A percentile compares a stretch with the other conserved stretches of the same genome.
Conservation (phyloP, 2,329 filamentous ascomycete genomes). For the Trichoderma guizhouense region DNA sequence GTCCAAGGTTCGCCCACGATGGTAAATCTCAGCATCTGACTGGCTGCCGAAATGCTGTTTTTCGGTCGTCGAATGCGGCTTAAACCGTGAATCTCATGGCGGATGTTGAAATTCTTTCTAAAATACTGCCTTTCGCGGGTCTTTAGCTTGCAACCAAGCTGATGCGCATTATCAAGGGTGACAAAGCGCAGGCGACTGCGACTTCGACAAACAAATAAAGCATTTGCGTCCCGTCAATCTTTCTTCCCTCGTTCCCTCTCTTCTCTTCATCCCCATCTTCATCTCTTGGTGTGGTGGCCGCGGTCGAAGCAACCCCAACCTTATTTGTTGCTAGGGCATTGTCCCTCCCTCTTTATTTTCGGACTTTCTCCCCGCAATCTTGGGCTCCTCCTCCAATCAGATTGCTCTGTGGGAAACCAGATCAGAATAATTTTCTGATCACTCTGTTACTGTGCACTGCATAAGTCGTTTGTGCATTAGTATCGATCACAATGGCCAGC, state of each 20-base stretch:
- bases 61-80: constrained; percentile 21
- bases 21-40: constrained; percentile 17
- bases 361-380: background rate
- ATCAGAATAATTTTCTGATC: background rate
- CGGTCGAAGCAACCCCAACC: background rate
- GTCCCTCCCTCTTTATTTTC: background rate
- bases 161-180: background rate
- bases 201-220: constrained; percentile 11
- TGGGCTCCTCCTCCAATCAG: background rate
- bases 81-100: constrained; percentile 16
- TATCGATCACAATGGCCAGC: background rate
- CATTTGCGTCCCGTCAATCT: background rate
- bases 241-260: background rate
- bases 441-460: background rate
- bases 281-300: constrained; percentile 14
- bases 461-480: background rate
- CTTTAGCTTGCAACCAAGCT: background rate
- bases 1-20: constrained; percentile 22
- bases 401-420: background rate
- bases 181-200: background rate
- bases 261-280: constrained; percentile 2
- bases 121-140: constrained; percentile 6
- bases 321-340: background rate
- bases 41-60: constrained; percentile 17
- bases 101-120: background rate